phyloP scores from a whole-genome alignment of 306 rosid genomes.

The Prosopis cineraria region DNA sequence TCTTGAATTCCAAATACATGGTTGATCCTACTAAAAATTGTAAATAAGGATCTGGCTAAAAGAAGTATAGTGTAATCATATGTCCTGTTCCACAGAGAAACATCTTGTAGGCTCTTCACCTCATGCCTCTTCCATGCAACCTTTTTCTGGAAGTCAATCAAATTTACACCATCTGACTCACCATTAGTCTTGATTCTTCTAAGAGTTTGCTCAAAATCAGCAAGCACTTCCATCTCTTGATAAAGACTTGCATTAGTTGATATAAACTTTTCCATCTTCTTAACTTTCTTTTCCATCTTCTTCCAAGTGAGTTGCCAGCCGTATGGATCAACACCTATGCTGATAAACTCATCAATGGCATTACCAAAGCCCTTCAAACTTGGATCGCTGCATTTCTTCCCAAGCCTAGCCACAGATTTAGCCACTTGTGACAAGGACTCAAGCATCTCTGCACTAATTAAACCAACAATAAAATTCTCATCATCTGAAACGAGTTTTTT shows the following conservation, averaged over 20 bases:
- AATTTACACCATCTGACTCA: constrained; percentile 49
- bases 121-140: constrained; percentile 76
- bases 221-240: constrained; percentile 90
- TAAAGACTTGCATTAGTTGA: constrained; percentile 77
- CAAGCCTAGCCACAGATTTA: constrained; percentile 84
- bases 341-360: constrained; percentile 59
- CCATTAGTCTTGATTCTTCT: constrained; percentile 72
- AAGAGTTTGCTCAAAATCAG: constrained; percentile 87
- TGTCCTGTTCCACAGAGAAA: constrained; percentile 85
- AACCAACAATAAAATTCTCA: constrained; percentile 57
- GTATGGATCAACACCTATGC: constrained; percentile 58
- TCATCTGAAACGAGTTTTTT: constrained; percentile 84
- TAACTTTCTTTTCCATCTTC: constrained; percentile 88
- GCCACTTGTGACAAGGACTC: constrained; percentile 75
- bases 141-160: constrained; percentile 79
- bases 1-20: constrained; percentile 73
- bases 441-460: constrained; percentile 71
- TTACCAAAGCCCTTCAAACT: constrained; percentile 65
- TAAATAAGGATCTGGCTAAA: constrained; percentile 77
- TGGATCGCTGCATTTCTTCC: constrained; percentile 76
- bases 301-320: constrained; percentile 70
- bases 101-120: constrained; percentile 70
- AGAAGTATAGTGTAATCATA: constrained; percentile 71
- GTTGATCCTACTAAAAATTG: constrained; percentile 73
- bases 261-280: constrained; percentile 87